Percentiles rank a stretch among this genome's conserved stretches.
Conservation (phyloP, 139 green algal species). For the Desmodesmus armatus region DNA sequence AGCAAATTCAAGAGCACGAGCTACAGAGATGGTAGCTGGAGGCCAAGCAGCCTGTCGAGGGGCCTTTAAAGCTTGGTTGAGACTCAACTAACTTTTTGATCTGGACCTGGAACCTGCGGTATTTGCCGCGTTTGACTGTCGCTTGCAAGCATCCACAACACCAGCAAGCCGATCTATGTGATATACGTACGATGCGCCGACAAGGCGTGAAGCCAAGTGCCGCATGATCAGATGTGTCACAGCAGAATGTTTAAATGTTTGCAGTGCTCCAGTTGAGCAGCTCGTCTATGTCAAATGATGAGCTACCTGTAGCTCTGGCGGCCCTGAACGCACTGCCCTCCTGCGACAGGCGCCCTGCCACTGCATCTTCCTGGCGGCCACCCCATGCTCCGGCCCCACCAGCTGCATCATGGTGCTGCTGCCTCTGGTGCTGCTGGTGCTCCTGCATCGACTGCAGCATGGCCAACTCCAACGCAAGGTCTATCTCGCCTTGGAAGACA, state of each 20-base stretch:
- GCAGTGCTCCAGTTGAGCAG: constrained; percentile 28
- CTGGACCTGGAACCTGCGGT: too few species aligned
- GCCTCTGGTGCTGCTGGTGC: not conserved
- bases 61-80: too few species aligned
- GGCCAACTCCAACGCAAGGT: constrained; percentile 26
- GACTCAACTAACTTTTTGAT: too few species aligned
- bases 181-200: too few species aligned
- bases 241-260: constrained; percentile 7
- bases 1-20: too few species aligned
- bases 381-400: not conserved
- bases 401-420: not conserved
- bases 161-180: too few species aligned
- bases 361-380: not conserved
- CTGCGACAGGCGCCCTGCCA: not conserved
- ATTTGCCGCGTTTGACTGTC: too few species aligned
- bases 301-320: not conserved
- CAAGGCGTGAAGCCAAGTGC: too few species aligned
- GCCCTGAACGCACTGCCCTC: not conserved
- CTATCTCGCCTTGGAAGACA: constrained; percentile 19
- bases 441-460: constrained; percentile 16
- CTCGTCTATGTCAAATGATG: constrained; percentile 51
- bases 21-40: too few species aligned
- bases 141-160: too few species aligned
- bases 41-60: too few species aligned
- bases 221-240: not conserved